Evolutionary conservation across 768 basidiomycete genomes (phyloP).

Genomic region (Leccinum uliginosum): DNA sequence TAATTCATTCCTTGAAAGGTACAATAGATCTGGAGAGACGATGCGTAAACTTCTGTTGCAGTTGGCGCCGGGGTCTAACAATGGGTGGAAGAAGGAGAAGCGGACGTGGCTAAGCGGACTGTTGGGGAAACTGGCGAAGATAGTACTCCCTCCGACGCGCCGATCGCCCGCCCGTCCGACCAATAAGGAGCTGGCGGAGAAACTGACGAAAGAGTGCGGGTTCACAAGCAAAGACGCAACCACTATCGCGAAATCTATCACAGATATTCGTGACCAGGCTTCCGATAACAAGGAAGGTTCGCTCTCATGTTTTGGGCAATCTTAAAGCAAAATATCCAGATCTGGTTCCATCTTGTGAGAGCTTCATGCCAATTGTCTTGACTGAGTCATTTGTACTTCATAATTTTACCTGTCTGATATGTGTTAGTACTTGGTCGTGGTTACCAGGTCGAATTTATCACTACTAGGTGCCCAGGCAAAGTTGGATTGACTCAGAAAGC

Average conservation of each 20-base stretch:
- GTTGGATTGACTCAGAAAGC: too few species aligned
- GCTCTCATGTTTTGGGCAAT: neutral
- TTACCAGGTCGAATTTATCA: neutral
- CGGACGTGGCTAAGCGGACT: constrained; percentile 14
- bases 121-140: constrained; percentile 19
- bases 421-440: neutral
- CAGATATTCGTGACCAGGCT: constrained; percentile 2
- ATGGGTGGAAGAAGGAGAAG: constrained; percentile 19
- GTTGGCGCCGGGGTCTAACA: neutral
- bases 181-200: constrained; percentile 8
- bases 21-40: constrained; percentile 28
- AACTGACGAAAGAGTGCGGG: constrained; percentile 10
- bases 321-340: neutral
- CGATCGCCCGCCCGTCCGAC: constrained; percentile 3
- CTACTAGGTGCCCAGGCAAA: too few species aligned
- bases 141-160: constrained; percentile 10
- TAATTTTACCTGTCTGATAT: neutral
- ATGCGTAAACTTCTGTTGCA: constrained; percentile 17
- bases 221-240: constrained; percentile 17
- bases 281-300: neutral
- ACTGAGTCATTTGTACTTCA: neutral
- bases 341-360: neutral
- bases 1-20: constrained; percentile 22
- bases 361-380: neutral
- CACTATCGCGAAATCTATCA: constrained; percentile 17